These are phyloP conservation scores for Solanum verrucosum DNA, from an alignment of 257 asterid species.

Conservation along the genomic window DNA sequence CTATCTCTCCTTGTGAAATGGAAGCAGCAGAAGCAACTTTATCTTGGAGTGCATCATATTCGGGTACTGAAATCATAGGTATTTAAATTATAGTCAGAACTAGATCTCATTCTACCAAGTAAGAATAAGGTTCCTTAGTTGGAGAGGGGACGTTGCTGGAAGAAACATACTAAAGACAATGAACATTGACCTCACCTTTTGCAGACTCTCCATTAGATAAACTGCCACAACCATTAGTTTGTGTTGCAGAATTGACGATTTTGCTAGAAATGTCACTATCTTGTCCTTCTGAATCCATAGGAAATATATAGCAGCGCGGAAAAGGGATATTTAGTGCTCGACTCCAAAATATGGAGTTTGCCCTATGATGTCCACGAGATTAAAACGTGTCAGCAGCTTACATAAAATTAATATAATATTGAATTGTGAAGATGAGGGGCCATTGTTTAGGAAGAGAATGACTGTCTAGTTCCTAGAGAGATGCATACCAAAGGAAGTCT, in stretches of 20 bases:
- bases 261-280: constrained; percentile 5
- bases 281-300: constrained; percentile 27
- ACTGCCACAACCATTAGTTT: constrained; percentile 22
- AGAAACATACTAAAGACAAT: not conserved
- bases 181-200: constrained; percentile 26
- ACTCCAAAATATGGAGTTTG: constrained; percentile 93
- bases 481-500: constrained; percentile 84
- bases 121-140: not conserved
- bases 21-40: constrained; percentile 34
- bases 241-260: constrained; percentile 11
- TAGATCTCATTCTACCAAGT: not conserved
- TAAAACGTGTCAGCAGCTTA: constrained; percentile 9
- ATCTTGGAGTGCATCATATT: constrained; percentile 8
- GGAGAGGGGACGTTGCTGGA: not conserved
- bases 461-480: constrained; percentile 4
- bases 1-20: constrained; percentile 40
- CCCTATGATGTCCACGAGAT: constrained; percentile 40
- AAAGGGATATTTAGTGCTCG: constrained; percentile 88
- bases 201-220: constrained; percentile 25
- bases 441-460: not conserved
- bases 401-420: not conserved
- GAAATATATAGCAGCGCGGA: constrained; percentile 48
- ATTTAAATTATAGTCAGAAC: not conserved
- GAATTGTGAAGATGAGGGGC: not conserved
- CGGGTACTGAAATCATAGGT: constrained; percentile 5